Conservation (phyloP, 352 stramenopile species). For the Globisporangium apiculatum region DNA sequence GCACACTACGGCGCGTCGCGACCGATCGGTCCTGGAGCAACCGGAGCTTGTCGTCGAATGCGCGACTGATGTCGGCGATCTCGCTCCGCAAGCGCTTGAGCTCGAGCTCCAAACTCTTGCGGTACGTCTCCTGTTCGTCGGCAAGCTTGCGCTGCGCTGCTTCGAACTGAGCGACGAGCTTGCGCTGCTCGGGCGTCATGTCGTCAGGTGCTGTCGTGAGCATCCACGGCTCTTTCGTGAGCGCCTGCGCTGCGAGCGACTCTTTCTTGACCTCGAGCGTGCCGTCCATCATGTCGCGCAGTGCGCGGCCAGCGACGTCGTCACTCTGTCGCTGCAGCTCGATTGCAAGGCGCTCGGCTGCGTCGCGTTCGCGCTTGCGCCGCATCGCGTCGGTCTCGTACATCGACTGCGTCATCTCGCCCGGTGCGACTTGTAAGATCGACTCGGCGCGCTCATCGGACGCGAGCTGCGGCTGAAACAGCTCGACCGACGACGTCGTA, state of each 20-base stretch:
- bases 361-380: conserved; percentile 37
- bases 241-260: conserved; percentile 39
- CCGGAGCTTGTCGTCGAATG: conserved; percentile 83
- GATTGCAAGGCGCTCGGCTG: conserved; percentile 22
- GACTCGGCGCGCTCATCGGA: conserved; percentile 56
- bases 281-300: conserved; percentile 92
- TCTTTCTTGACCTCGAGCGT: conserved; percentile 90
- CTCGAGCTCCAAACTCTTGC: conserved; percentile 85
- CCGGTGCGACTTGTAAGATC: conserved; percentile 52
- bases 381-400: conserved; percentile 77
- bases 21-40: conserved; percentile 53
- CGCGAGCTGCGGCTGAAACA: conserved; percentile 46
- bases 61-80: conserved; percentile 71
- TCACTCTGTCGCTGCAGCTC: conserved; percentile 67
- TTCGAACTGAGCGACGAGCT: conserved; percentile 65
- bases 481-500: conserved; percentile 9
- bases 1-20: conserved; percentile 30
- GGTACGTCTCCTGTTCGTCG: conserved; percentile 89
- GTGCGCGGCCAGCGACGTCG: conserved; percentile 67
- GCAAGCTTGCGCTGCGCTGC: conserved; percentile 54
- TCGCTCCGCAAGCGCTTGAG: conserved; percentile 80
- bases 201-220: conserved; percentile 63
- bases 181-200: conserved; percentile 77
- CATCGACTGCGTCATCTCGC: conserved; percentile 81
- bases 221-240: conserved; percentile 87